A percentile compares a stretch with the other conserved stretches of the same genome.
phyloP scores from a whole-genome alignment of 2,329 filamentous ascomycete species.

The Talaromyces sp. region DNA sequence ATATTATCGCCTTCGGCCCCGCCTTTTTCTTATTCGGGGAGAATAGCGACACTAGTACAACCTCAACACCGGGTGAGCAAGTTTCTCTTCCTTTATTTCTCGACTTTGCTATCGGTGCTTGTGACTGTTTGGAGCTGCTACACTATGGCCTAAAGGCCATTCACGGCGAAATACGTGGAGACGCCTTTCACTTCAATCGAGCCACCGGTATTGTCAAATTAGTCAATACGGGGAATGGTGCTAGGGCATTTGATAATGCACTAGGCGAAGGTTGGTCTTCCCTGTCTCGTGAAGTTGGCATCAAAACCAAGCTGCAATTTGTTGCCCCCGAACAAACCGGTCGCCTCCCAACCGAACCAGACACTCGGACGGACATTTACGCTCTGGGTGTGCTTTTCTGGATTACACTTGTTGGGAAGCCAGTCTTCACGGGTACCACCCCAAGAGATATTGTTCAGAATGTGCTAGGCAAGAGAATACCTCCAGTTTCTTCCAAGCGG shows the following conservation, averaged over 20 bases:
- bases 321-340: conserved; percentile 95
- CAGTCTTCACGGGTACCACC: conserved; percentile 71
- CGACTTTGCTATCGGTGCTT: conserved; percentile 84
- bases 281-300: conserved; percentile 74
- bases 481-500: conserved; percentile 68
- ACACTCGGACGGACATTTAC: conserved; percentile 89
- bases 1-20: conserved; percentile 71
- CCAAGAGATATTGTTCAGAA: conserved; percentile 89
- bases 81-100: conserved; percentile 73
- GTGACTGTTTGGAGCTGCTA: conserved; percentile 80
- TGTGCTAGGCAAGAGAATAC: conserved; percentile 72
- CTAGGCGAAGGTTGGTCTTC: conserved; percentile 82
- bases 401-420: conserved; percentile 71
- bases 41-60: conserved; percentile 39
- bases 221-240: conserved; percentile 78
- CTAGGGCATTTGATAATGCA: conserved; percentile 84
- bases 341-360: conserved; percentile 84
- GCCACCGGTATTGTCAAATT: conserved; percentile 69
- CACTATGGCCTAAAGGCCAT: conserved; percentile 82
- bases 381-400: conserved; percentile 85
- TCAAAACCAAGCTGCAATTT: conserved; percentile 82
- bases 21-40: conserved; percentile 59
- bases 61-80: conserved; percentile 49
- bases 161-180: conserved; percentile 83
- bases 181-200: conserved; percentile 80